phyloP scores from a whole-genome alignment of 306 rosid genomes.

The Medicago lupulina region DNA sequence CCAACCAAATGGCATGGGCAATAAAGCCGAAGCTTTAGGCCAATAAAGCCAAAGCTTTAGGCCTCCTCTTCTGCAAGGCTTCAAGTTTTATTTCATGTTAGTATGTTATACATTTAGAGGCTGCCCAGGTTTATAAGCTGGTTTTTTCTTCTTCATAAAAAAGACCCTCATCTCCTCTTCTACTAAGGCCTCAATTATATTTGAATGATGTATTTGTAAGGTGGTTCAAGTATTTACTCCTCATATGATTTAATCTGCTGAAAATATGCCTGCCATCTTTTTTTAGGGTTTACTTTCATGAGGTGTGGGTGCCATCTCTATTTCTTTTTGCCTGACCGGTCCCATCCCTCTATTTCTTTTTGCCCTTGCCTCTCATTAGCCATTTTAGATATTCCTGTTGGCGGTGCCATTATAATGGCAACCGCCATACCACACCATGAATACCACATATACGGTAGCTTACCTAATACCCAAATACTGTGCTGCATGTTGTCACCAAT shows the following conservation, averaged over 20 bases:
- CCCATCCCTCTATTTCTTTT: not conserved
- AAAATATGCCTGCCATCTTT: not conserved
- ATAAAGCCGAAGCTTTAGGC: not conserved
- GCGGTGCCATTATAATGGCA: not conserved
- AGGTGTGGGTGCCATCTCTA: not conserved
- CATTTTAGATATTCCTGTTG: not conserved
- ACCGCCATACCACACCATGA: not conserved
- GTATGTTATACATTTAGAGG: not conserved
- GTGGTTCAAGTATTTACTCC: not conserved
- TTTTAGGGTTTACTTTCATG: not conserved
- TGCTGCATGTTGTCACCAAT: not conserved
- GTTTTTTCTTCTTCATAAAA: not conserved
- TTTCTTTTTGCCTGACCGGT: not conserved
- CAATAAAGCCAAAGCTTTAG: not conserved
- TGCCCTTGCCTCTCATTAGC: not conserved
- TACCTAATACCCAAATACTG: not conserved
- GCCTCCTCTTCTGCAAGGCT: not conserved
- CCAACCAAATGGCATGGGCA: not conserved
- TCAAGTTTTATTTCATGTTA: not conserved
- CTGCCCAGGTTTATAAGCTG: not conserved
- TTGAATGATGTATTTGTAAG: not conserved
- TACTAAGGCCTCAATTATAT: not conserved
- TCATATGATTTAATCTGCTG: not conserved
- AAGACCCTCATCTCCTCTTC: not conserved
- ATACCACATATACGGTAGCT: not conserved